Evolutionary conservation across 192 early-diverging fungal species (phyloP), one percentile per base, ranked within the genome.

Genomic region (Linnemannia zychae): DNA sequence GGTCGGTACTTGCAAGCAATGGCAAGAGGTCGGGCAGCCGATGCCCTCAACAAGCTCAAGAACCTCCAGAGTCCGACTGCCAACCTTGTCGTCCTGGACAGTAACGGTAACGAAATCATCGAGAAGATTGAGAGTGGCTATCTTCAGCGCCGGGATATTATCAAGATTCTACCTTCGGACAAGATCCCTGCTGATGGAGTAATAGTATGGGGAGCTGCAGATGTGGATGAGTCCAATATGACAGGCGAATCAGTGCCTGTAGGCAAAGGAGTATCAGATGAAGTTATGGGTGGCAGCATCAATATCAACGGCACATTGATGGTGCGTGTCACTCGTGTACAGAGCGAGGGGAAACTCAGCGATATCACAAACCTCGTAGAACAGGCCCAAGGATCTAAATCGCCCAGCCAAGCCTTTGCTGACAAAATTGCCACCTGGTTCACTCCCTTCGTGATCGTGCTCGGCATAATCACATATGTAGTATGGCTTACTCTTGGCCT

Each of bases 181-280:
- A 77, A 88, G 31, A 88, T 96, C 74, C 95, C 95, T 18, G 93
- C 91, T 74, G 95, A 96, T 87, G 95, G 74, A 33, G 33, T 67
- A 9, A 20, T 76, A 0, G 44, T 76, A n/a, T 36, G 46, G 48
- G 95, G 95, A 1, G 49, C 76, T 0, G 87, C 92, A 3, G 88
- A 88, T 28, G 85, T 94, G 16, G 95, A 96, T 72, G 95, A 95
- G 77, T 90, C 89, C 53, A 95, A 94, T 90, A 80, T 96, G 57
- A 96, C 95, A 0, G 95, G 95, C 38, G 95, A 96, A 90, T 87
- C 94, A 5, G 71, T 91, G 11, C 94, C 94, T 11, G 90, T 93
- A 4, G 34, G 72, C 12, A 95, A 95, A 72, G 46, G 49, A 0
- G 7, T 67, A 4, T 37, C 53, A 1, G 40, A 46, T 11, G n/a